A percentile compares a stretch with the other conserved stretches of the same genome.
These are phyloP conservation scores for Penicillium samsonianum DNA, from an alignment of 495 filamentous ascomycete genomes.

Conservation along the genomic window DNA sequence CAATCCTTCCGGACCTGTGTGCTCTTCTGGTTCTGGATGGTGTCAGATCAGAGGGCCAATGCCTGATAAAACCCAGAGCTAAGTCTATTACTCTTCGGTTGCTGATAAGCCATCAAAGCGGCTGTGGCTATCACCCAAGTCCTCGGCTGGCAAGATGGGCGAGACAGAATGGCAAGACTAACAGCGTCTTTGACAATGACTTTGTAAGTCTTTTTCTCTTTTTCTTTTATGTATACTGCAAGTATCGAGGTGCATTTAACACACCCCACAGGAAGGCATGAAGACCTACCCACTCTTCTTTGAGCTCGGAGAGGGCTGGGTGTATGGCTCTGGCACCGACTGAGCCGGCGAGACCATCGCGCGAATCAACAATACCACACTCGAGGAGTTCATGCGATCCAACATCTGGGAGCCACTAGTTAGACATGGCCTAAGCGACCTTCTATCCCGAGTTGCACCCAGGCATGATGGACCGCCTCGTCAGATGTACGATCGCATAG, in stretches of 20 bases:
- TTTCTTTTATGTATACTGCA: background rate
- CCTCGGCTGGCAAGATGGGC: constrained; percentile 2
- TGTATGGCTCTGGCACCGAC: constrained; percentile 44
- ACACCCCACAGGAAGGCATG: constrained; percentile 1
- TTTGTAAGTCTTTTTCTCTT: background rate
- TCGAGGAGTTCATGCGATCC: constrained; percentile 43
- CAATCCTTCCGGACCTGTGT: background rate
- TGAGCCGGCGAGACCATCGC: constrained; percentile 46
- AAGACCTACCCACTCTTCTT: constrained; percentile 35
- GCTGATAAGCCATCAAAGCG: constrained; percentile 4
- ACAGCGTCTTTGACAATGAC: constrained; percentile 4
- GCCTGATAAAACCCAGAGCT: background rate
- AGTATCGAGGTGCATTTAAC: background rate
- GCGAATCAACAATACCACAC: constrained; percentile 29
- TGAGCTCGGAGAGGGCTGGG: constrained; percentile 46
- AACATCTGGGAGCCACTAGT: constrained; percentile 41
- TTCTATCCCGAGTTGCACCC: constrained; percentile 9
- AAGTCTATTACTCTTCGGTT: background rate
- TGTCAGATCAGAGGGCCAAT: background rate
- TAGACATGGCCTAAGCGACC: constrained; percentile 41
- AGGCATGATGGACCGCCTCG: background rate
- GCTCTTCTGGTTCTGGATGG: background rate
- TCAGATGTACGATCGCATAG: background rate
- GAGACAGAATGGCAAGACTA: constrained; percentile 5
- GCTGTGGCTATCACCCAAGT: constrained; percentile 1